Base-by-base conservation (phyloP, 495 filamentous ascomycete genomes). In the Cladorrhinum samala region DNA sequence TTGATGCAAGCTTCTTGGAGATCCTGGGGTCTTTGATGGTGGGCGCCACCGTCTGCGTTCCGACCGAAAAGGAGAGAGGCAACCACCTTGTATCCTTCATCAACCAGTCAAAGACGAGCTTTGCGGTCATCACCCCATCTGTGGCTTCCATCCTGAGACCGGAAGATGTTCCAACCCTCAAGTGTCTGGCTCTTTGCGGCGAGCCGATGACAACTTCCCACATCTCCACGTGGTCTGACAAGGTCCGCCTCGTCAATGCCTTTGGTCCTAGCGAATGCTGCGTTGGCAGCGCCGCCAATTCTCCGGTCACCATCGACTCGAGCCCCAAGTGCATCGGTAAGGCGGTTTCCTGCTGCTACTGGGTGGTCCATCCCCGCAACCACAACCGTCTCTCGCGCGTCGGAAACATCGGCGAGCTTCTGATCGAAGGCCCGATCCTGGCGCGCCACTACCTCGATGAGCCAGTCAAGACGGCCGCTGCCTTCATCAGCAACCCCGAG, bases 391-490 rank as follows among this genome's bases (percentile, higher is more conserved):
- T 88, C 13, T 70, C 79, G 21, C 79, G 82, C 0, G 63, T 85
- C 9, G 84, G 84, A 16, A 66, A 68, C 4, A 65, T 82, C 33
- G 84, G 84, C 37, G 84, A 87, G 60, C 58, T 86, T 17, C 57
- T 80, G 2, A 69, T 88, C n/a, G 82, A 85, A 67, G 83, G 83
- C 0, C 77, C 81, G 0, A 66, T 77, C 19, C 62, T 85, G 9
- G 75, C 70, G 6, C 58, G 67, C 0, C 72, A 73, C 0, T 85
- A 85, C 52, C 62, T 84, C 8, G 57, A 64, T 27, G 67, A 76
- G 9, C 63, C 67, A 3, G 67, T 65, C 11, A 66, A 73, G 53
- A 85, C 72, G 0, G 60, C 55, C 13, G 45, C 63, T 2, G 66
- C 61, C 0, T 83, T 83, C 49, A 76, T 85, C 40, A 59, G 72